A percentile compares a stretch with the other conserved stretches of the same genome.
Conservation (phyloP, 108 stramenopile genomes). For the Aurantiochytrium sp. region DNA sequence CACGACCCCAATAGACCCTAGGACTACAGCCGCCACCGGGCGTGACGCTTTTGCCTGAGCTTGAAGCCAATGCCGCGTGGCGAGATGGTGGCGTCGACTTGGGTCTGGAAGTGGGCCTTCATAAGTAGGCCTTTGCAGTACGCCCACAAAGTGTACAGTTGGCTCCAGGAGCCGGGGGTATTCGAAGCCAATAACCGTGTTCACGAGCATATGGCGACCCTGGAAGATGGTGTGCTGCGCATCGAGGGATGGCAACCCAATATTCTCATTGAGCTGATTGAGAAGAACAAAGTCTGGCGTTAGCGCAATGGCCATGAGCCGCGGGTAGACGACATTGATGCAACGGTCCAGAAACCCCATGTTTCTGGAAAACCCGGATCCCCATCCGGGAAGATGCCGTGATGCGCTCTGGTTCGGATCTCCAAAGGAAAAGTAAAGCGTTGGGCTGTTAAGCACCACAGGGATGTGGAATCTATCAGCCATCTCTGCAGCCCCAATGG, state of each 20-base stretch:
- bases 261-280: not conserved
- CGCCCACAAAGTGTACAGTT: not conserved
- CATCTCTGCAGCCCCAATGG: not conserved
- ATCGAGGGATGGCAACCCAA: not conserved
- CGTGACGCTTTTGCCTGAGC: not conserved
- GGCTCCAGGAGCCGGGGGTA: not conserved
- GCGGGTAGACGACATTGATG: conserved; percentile 3
- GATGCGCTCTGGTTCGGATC: not conserved
- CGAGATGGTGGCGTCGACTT: not conserved
- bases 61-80: not conserved
- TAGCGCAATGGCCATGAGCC: conserved; percentile 1
- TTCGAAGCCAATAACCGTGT: not conserved
- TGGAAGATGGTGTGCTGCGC: not conserved
- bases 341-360: conserved; percentile 9
- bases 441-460: not conserved
- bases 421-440: not conserved
- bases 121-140: not conserved
- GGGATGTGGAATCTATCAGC: not conserved
- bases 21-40: not conserved
- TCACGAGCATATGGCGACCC: not conserved
- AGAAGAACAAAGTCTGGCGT: not conserved
- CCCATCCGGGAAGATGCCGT: not conserved
- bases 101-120: not conserved
- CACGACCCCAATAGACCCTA: not conserved
- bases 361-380: not conserved